Evolutionary conservation across 1,284 basidiomycete species (phyloP).

Genomic region (Veloboletus limbatus): DNA sequence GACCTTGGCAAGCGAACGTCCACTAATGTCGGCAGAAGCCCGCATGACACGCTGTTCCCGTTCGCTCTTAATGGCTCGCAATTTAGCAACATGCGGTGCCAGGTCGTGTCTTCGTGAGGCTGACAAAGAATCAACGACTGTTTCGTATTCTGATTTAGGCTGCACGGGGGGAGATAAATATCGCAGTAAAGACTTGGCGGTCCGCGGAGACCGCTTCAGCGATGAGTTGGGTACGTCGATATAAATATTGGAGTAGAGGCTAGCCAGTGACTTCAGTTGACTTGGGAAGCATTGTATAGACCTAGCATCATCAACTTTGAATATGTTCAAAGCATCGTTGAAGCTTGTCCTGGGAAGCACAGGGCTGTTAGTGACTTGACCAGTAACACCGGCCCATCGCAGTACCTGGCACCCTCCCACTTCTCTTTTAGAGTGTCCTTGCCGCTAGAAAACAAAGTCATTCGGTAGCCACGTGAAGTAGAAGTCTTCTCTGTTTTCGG

Average conservation of each 20-base stretch:
- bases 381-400: background rate
- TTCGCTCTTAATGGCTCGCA: conserved; percentile 70
- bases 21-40: conserved; percentile 73
- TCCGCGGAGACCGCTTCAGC: conserved; percentile 29
- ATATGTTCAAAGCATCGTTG: conserved; percentile 58
- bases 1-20: conserved; percentile 74
- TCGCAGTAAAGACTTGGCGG: conserved; percentile 47
- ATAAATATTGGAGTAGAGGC: conserved; percentile 38
- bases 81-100: conserved; percentile 55
- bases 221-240: conserved; percentile 38
- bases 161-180: conserved; percentile 42
- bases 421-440: conserved; percentile 78
- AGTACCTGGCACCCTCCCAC: conserved; percentile 85
- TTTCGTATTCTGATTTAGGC: conserved; percentile 47
- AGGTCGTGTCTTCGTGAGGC: conserved; percentile 49
- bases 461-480: conserved; percentile 75
- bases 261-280: conserved; percentile 47
- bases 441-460: conserved; percentile 85
- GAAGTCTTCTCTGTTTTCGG: conserved; percentile 55
- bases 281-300: conserved; percentile 53
- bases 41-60: conserved; percentile 72
- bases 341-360: conserved; percentile 49
- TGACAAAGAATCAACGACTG: conserved; percentile 51
- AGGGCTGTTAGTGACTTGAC: conserved; percentile 1
- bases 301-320: conserved; percentile 73